Base-by-base conservation (phyloP, 352 stramenopile genomes). In the Globisporangium rhizosaccharum region DNA sequence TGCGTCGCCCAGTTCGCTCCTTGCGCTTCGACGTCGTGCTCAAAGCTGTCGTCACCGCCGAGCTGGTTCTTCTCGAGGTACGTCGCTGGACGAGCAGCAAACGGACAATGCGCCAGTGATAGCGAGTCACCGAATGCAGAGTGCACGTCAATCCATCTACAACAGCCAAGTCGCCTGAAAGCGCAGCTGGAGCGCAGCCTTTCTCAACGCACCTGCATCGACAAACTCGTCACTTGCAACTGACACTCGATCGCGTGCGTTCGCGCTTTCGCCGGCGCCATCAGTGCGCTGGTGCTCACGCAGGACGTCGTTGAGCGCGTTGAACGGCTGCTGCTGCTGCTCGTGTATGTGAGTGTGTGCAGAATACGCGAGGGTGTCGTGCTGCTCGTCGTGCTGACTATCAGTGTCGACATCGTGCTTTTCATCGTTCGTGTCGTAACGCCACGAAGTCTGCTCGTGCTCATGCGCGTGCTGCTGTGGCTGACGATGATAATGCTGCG, bases 191-290 rank as follows among this genome's bases (percentile, higher is more conserved):
- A 9, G n/a, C 2, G 44, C 20, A 1, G n/a, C 44, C 59, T 56
- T 48, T 52, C 47, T 36, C 51, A 53, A 72, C 75, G 39, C 55
- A 91, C 82, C 82, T 52, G 77, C 82, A 59, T 92, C 78, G 2
- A 89, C 65, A 63, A 92, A 92, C 45, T 90, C 76, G 18, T 88
- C 75, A 15, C 81, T 75, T 17, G 59, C 61, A 15, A 71, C 62
- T 15, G 73, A 71, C 20, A 56, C 9, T n/a, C 15, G 41, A 14
- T 12, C 51, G 3, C 53, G 52, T 12, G 33, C 33, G 10, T 12
- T 39, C 10, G 33, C 33, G 33, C 33, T 11, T 53, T 58, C 25
- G 67, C 60, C 9, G 53, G 28, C 23, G 45, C 36, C 3, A 61
- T 52, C 37, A 68, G 33, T 18, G 48, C 10, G 46, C 23, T 55